A percentile compares a stretch with the other conserved stretches of the same genome.
Conservation (phyloP, 2,329 filamentous ascomycete species). For the Epichloe typhina region DNA sequence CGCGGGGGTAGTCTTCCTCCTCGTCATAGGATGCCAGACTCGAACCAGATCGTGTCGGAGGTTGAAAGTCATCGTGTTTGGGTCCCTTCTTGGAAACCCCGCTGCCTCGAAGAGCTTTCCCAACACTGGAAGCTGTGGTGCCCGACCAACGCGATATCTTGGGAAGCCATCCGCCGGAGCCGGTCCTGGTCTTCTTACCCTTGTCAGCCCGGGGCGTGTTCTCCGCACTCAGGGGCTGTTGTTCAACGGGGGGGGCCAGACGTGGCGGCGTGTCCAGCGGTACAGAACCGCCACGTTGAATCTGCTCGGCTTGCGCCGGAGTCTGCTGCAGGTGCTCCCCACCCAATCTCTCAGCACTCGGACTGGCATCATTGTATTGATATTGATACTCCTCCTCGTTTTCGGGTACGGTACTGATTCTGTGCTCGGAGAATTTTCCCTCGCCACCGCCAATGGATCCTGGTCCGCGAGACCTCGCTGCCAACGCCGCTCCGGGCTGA, state of each 20-base stretch:
- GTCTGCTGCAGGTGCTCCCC: slow-evolving; percentile 46
- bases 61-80: slow-evolving; percentile 44
- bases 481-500: slow-evolving; percentile 64
- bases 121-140: slow-evolving; percentile 80
- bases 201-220: slow-evolving; percentile 65
- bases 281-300: slow-evolving; percentile 36
- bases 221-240: slow-evolving; percentile 49
- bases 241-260: slow-evolving; percentile 25
- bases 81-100: slow-evolving; percentile 41
- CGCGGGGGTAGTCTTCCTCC: slow-evolving; percentile 36
- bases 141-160: slow-evolving; percentile 97
- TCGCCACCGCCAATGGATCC: slow-evolving; percentile 30
- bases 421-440: slow-evolving; percentile 55
- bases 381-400: slow-evolving; percentile 56
- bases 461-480: slow-evolving; percentile 36
- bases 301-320: slow-evolving; percentile 36
- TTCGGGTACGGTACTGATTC: slow-evolving; percentile 83
- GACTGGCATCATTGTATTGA: slow-evolving; percentile 35
- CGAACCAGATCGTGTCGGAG: slow-evolving; percentile 62
- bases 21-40: slow-evolving; percentile 55
- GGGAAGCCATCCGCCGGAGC: slow-evolving; percentile 66
- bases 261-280: slow-evolving; percentile 48
- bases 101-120: slow-evolving; percentile 62
- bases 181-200: slow-evolving; percentile 79
- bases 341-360: slow-evolving; percentile 19